A percentile compares a stretch with the other conserved stretches of the same genome.
Conservation (phyloP, 2,329 filamentous ascomycete species). For the Coniochaeta sp. region DNA sequence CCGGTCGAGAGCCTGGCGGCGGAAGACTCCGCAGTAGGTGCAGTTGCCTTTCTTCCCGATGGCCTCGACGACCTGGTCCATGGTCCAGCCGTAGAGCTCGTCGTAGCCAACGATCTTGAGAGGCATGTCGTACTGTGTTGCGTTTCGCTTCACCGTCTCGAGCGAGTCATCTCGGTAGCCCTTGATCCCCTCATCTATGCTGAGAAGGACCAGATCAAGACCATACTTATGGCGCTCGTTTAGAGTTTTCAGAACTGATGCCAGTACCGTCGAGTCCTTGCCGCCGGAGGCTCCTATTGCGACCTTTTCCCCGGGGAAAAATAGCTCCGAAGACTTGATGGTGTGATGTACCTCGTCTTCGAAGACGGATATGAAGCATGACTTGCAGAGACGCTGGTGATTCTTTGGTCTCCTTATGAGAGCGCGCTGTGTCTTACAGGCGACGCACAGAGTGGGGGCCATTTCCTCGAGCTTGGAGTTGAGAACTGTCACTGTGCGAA, state of each 20-base stretch:
- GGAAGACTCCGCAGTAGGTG: constrained; percentile 96
- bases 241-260: constrained; percentile 87
- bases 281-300: constrained; percentile 95
- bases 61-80: constrained; percentile 96
- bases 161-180: constrained; percentile 94
- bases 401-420: constrained; percentile 94
- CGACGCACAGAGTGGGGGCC: constrained; percentile 69
- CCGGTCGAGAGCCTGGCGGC: constrained; percentile 86
- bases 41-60: constrained; percentile 98
- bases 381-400: constrained; percentile 83
- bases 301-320: constrained; percentile 73
- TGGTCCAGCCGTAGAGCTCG: constrained; percentile 96
- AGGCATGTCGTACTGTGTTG: constrained; percentile 82
- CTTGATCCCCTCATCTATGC: constrained; percentile 95
- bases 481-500: not conserved
- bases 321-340: constrained; percentile 74
- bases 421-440: constrained; percentile 70
- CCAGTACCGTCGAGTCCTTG: constrained; percentile 94
- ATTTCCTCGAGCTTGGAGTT: constrained; percentile 24
- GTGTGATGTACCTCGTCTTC: constrained; percentile 93
- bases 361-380: constrained; percentile 81
- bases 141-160: constrained; percentile 94
- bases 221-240: constrained; percentile 87
- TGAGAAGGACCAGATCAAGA: constrained; percentile 77
- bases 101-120: constrained; percentile 89